A percentile compares a stretch with the other conserved stretches of the same genome.
These are phyloP conservation scores for Darksidea phi DNA, from an alignment of 495 filamentous ascomycete species.

Conservation along the genomic window DNA sequence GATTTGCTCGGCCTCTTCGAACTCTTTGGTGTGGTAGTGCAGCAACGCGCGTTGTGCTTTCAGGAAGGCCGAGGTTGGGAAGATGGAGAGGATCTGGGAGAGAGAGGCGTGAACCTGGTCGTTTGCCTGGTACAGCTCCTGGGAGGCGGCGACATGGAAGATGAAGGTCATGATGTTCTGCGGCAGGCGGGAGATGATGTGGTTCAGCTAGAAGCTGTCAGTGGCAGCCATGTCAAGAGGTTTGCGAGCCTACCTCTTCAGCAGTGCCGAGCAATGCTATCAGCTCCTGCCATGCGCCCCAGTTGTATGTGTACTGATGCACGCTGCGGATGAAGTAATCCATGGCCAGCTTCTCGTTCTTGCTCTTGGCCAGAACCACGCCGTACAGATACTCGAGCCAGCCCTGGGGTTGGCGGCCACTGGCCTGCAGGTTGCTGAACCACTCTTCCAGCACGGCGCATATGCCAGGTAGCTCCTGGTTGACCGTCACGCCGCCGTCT, in stretches of 20 bases:
- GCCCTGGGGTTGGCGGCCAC: slow-evolving; percentile 62
- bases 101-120: slow-evolving; percentile 68
- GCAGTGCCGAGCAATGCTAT: slow-evolving; percentile 68
- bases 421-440: slow-evolving; percentile 62
- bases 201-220: slow-evolving; percentile 50
- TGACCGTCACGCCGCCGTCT: slow-evolving; percentile 77
- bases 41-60: slow-evolving; percentile 85
- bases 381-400: slow-evolving; percentile 98
- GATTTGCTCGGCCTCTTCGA: slow-evolving; percentile 77
- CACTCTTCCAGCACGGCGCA: slow-evolving; percentile 73
- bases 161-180: slow-evolving; percentile 90
- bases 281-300: slow-evolving; percentile 94
- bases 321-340: slow-evolving; percentile 82
- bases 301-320: slow-evolving; percentile 85
- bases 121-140: slow-evolving; percentile 86
- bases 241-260: slow-evolving; percentile 66
- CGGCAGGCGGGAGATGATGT: slow-evolving; percentile 63
- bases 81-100: slow-evolving; percentile 74
- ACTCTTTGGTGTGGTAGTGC: slow-evolving; percentile 91
- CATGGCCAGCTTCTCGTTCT: slow-evolving; percentile 80
- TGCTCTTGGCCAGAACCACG: slow-evolving; percentile 82
- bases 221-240: background rate
- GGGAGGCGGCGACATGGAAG: slow-evolving; percentile 84
- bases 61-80: slow-evolving; percentile 82
- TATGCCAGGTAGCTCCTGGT: slow-evolving; percentile 76